Conservation (phyloP, 176 grass and related monocot species). For the Triticum turgidum region DNA sequence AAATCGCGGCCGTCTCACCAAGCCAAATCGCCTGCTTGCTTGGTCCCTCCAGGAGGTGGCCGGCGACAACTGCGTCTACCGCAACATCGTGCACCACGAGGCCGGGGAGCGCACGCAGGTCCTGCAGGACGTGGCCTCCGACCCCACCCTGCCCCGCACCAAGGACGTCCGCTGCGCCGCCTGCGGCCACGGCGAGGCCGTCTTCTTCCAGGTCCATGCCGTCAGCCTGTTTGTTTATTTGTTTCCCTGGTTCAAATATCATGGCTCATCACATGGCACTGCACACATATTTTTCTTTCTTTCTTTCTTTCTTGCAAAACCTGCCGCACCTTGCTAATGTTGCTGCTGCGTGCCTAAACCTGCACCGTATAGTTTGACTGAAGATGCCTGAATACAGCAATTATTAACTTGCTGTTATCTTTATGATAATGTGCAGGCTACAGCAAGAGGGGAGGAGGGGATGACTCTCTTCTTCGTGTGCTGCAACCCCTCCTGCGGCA, state of each 20-base stretch:
- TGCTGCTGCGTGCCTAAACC: not conserved
- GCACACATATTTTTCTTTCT: no score
- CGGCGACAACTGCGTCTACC: constrained; percentile 53
- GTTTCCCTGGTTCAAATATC: not conserved
- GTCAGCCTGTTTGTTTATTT: not conserved
- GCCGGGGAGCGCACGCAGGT: constrained; percentile 52
- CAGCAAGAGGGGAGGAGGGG: constrained; percentile 60
- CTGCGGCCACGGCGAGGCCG: constrained; percentile 66
- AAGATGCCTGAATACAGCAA: not conserved
- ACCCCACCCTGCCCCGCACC: constrained; percentile 62
- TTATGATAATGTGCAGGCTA: constrained; percentile 21
- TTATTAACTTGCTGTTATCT: not conserved
- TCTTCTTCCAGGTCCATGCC: constrained; percentile 61
- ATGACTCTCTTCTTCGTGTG: constrained; percentile 66
- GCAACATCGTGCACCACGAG: constrained; percentile 51
- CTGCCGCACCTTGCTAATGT: not conserved
- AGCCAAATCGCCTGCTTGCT: no score
- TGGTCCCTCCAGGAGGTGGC: no score
- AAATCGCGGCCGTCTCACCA: no score
- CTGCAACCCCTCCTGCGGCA: constrained; percentile 48
- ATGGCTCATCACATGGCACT: no score
- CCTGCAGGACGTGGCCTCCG: constrained; percentile 50
- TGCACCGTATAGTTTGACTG: no score
- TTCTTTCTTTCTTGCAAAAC: no score
- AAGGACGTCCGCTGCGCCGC: constrained; percentile 44